Base-by-base conservation (phyloP, 2,329 filamentous ascomycete genomes). In the Elsinoe perseae region DNA sequence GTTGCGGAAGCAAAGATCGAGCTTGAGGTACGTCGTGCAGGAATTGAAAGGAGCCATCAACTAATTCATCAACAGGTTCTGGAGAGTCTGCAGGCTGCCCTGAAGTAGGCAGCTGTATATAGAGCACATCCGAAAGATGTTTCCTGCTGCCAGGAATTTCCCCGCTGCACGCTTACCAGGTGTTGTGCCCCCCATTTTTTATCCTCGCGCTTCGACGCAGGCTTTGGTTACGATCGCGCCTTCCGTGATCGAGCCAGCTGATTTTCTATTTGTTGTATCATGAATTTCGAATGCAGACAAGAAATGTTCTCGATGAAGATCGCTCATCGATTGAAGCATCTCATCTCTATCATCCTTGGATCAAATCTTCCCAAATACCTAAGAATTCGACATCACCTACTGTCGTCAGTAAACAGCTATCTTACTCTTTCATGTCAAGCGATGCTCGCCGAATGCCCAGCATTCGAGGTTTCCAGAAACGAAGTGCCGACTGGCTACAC, bases 1-100 rank as follows among this genome's bases (percentile, higher is more conserved):
- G 88, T 97, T 76, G 92, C 92, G 63, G 93, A 98, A 84, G 93
- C 93, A 65, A 97, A 96, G 84, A 92, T 98, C 73, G 92, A 97
- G 82, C 78, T 98, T 66, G 93, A 98, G 89, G 92, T 95, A 76
- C 71, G 79, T 66, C 5, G 5, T 30, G 20, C 8, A 44, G 40
- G 14, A 16, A 34, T 30, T 42, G 5, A 5, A n/a, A 70, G 64
- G n/a, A n/a, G n/a, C n/a, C n/a, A n/a, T 43, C 50, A 50, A 60
- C 55, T 57, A 56, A 63, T 36, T 6, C 28, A 18, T 44, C 9
- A 2, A 16, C 62, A 91, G 87, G 86, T 92, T 68, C 80, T 93
- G 66, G 88, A 93, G 81, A 87, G 82, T 72, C 80, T 93, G 68
- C 85, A 90, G 76, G 83, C 85, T 67, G 82, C 80, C 66, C 78